These are phyloP conservation scores for Centaurea solstitialis DNA, from an alignment of 129 eudicot genomes.

Conservation along the genomic window DNA sequence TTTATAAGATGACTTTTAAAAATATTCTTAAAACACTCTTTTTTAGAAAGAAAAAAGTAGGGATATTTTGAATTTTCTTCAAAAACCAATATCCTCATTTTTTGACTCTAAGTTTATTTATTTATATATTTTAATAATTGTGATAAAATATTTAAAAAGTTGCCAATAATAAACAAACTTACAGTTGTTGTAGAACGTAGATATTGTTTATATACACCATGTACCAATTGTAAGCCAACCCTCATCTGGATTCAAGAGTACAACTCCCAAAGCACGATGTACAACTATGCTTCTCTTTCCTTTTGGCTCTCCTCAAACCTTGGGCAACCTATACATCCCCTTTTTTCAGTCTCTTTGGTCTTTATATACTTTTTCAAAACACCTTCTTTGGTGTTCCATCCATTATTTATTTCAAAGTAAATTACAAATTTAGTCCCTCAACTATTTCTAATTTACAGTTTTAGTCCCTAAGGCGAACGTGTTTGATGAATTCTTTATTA, in stretches of 20 bases:
- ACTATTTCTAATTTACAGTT: not conserved
- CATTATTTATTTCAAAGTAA: not conserved
- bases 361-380: conserved; percentile 10
- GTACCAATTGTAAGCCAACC: not conserved
- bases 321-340: not conserved
- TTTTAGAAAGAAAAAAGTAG: not conserved
- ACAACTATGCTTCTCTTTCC: not conserved
- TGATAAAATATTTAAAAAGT: not conserved
- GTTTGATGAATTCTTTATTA: not conserved
- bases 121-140: not conserved
- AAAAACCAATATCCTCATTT: not conserved
- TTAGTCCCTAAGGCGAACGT: not conserved
- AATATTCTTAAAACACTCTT: not conserved
- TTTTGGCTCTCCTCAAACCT: not conserved
- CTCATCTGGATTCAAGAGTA: conserved; percentile 15
- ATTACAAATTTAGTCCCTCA: not conserved
- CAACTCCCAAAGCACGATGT: not conserved
- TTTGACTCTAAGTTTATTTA: not conserved
- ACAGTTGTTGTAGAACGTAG: conserved; percentile 1
- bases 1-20: not conserved
- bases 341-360: conserved; percentile 1
- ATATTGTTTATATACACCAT: conserved; percentile 3
- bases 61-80: not conserved
- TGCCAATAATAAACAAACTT: not conserved
- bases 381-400: not conserved